Evolutionary conservation across 108 stramenopile species (phyloP), one percentile per base, ranked within the genome.

Genomic region (Cyclotella sp.): DNA sequence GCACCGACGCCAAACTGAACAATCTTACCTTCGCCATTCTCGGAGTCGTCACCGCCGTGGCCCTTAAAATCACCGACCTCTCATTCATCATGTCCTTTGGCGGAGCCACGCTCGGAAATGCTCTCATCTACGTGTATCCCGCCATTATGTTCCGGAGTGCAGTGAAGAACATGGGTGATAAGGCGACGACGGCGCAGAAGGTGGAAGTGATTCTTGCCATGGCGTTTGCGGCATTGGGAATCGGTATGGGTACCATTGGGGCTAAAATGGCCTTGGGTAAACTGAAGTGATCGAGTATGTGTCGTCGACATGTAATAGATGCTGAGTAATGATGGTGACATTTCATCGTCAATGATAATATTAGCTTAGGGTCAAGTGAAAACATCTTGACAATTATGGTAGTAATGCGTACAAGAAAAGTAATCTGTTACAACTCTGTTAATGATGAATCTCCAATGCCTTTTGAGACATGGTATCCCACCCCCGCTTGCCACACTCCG

Each of bases 101-200:
- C 26, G 95, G 95, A 5, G 95, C 95, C 4, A 81, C 92, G 19
- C 68, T 95, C n/a, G 93, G 90, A 41, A 89, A 85, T 28, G 84
- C 89, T 21, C 87, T 96, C 46, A 87, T 96, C 65, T 95, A 87
- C 79, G 78, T 96, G 12, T 91, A 91, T 84, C 96, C 96, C 42
- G 82, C 92, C 14, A 60, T 94, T 19, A 95, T 95, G 92, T 87
- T 89, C 71, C 68, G 66, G 65, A 71, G 77, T 49, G 87, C 87
- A 30, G 79, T 84, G 43, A 80, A 76, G 54, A 84, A 88, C 42
- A 59, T 85, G 77, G 86, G 86, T 16, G 70, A 71, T 53, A 53
- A 92, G 52, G 84, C 76, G 21, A 86, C 87, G 0, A 79, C 76
- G 42, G 88, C 74, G 26, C 84, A 89, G 41, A 80, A 79, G 65